These are phyloP conservation scores for Cenchrus americanus DNA, from an alignment of 176 grass and related monocot species.

Conservation along the genomic window DNA sequence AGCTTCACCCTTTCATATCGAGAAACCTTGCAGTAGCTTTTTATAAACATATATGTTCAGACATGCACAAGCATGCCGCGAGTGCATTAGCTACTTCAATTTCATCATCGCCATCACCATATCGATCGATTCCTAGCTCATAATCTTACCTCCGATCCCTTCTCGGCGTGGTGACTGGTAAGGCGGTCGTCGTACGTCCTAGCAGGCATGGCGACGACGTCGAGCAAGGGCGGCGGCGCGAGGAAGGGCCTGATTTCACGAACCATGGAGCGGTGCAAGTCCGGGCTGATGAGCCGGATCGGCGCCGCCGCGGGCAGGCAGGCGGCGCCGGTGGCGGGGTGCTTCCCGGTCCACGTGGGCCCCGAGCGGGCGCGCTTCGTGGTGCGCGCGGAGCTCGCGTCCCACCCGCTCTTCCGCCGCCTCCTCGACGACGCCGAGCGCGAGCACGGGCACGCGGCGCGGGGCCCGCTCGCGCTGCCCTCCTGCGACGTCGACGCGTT, in stretches of 20 bases:
- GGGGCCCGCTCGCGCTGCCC: conserved; percentile 67
- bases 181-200: too few species aligned
- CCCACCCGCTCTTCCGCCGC: conserved; percentile 63
- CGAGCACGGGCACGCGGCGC: conserved; percentile 64
- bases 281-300: conserved; percentile 32
- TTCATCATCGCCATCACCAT: background rate
- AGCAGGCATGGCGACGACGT: conserved; percentile 26
- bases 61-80: background rate
- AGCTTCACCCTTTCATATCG: background rate
- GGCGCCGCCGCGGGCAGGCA: background rate
- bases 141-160: background rate
- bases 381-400: conserved; percentile 58
- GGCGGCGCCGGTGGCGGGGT: conserved; percentile 56
- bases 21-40: background rate
- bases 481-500: conserved; percentile 74
- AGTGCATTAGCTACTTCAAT: background rate
- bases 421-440: conserved; percentile 77
- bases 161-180: background rate
- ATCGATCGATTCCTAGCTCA: background rate
- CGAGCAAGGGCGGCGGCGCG: conserved; percentile 35
- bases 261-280: conserved; percentile 62
- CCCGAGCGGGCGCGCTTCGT: conserved; percentile 66
- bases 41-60: too few species aligned
- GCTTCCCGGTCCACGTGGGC: conserved; percentile 82
- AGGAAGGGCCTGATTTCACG: conserved; percentile 57